A percentile compares a stretch with the other conserved stretches of the same genome.
Conservation (phyloP, 345 rosid genomes). For the Eucalyptus melliodora region DNA sequence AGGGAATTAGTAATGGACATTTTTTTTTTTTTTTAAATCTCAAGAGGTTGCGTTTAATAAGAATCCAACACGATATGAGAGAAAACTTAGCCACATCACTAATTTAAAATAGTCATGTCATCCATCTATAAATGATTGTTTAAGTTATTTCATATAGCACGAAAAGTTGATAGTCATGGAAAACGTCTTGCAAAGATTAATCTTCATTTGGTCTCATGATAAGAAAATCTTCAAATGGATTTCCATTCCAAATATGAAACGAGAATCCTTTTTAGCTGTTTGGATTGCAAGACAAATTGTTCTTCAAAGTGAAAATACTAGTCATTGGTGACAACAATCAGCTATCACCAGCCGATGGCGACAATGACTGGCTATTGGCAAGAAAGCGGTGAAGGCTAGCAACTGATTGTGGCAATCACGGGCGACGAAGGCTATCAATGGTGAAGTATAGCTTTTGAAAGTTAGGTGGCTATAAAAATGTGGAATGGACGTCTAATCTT, state of each 20-base stretch:
- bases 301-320: background rate
- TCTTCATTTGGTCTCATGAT: background rate
- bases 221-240: background rate
- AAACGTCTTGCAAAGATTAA: background rate
- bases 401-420: background rate
- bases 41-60: background rate
- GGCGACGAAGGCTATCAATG: background rate
- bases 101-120: background rate
- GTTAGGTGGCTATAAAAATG: background rate
- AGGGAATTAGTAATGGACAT: background rate
- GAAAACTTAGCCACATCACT: background rate
- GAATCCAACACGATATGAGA: background rate
- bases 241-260: background rate
- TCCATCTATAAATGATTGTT: background rate
- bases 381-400: background rate
- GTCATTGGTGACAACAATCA: background rate
- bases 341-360: background rate
- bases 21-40: background rate
- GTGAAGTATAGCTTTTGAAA: background rate
- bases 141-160: background rate
- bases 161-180: background rate
- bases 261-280: background rate
- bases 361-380: background rate
- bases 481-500: background rate
- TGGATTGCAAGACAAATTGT: background rate